Percentiles rank a stretch among this genome's conserved stretches.
Conservation (phyloP, 345 rosid genomes). For the Brassica rapa region DNA sequence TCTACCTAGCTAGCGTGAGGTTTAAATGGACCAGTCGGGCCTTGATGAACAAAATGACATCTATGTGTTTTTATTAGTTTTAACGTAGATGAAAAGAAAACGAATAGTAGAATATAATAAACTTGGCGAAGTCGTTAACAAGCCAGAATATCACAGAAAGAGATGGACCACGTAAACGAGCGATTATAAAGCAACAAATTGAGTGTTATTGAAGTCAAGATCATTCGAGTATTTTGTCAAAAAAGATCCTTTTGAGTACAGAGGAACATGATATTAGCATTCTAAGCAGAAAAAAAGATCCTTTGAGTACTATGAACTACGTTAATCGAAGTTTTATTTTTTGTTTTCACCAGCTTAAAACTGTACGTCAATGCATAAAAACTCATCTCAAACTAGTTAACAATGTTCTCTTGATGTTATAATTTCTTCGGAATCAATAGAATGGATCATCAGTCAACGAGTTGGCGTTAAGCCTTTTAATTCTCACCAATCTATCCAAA, state of each 20-base stretch:
- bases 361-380: neutral
- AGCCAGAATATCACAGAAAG: neutral
- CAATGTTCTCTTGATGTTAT: neutral
- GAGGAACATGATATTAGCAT: too few relatives aligned
- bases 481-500: neutral
- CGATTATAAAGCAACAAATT: neutral
- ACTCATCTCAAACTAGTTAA: neutral
- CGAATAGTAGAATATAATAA: neutral
- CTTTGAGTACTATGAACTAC: too few relatives aligned
- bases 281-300: too few relatives aligned
- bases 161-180: neutral
- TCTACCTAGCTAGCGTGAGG: neutral
- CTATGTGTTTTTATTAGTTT: neutral
- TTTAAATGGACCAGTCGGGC: neutral
- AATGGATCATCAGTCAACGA: neutral
- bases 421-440: neutral
- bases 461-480: neutral
- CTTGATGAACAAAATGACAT: neutral
- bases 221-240: neutral
- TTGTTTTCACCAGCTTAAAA: neutral
- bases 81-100: neutral
- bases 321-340: too few relatives aligned
- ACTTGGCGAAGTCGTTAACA: neutral
- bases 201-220: neutral
- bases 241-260: neutral